phyloP scores from a whole-genome alignment of 2,329 filamentous ascomycete species.

The Phyllosticta citribraziliensis region DNA sequence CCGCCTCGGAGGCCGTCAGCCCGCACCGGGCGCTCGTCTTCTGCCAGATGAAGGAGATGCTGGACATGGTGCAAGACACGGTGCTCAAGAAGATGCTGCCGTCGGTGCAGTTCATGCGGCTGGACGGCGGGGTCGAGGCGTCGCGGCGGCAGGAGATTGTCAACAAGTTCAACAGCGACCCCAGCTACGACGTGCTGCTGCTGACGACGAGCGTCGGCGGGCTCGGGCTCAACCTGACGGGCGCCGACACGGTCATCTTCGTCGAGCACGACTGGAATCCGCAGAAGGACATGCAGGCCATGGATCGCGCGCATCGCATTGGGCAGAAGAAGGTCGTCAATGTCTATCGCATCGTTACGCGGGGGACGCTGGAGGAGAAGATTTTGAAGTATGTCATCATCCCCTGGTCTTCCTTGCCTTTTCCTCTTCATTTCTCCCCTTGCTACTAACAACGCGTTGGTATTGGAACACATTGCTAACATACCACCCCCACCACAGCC shows the following conservation, averaged over 20 bases:
- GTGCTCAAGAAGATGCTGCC: constrained; percentile 88
- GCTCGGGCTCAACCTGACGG: constrained; percentile 86
- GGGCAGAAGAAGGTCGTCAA: constrained; percentile 99
- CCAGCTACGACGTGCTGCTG: constrained; percentile 87
- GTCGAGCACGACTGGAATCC: constrained; percentile 99
- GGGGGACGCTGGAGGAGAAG: constrained; percentile 95
- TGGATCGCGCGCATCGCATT: constrained; percentile 97
- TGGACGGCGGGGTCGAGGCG: constrained; percentile 88
- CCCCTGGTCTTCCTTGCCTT: neutral
- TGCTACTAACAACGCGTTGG: neutral
- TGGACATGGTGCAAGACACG: constrained; percentile 95
- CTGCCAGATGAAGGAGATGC: constrained; percentile 99
- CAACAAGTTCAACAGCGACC: constrained; percentile 97
- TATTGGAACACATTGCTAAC: constrained; percentile 11
- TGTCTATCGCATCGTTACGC: constrained; percentile 91
- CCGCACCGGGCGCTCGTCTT: constrained; percentile 94
- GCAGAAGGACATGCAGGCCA: constrained; percentile 95
- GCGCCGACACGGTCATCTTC: constrained; percentile 97
- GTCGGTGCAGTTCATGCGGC: constrained; percentile 82
- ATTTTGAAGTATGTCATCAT: constrained; percentile 63
- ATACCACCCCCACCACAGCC: constrained; percentile 39
- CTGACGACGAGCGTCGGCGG: constrained; percentile 93
- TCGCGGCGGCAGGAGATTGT: constrained; percentile 94
- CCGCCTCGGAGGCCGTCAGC: constrained; percentile 70
- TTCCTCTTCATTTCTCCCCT: constrained; percentile 3